A percentile compares a stretch with the other conserved stretches of the same genome.
These are phyloP conservation scores for Penicillium canariense DNA, from an alignment of 495 filamentous ascomycete species.

Conservation along the genomic window DNA sequence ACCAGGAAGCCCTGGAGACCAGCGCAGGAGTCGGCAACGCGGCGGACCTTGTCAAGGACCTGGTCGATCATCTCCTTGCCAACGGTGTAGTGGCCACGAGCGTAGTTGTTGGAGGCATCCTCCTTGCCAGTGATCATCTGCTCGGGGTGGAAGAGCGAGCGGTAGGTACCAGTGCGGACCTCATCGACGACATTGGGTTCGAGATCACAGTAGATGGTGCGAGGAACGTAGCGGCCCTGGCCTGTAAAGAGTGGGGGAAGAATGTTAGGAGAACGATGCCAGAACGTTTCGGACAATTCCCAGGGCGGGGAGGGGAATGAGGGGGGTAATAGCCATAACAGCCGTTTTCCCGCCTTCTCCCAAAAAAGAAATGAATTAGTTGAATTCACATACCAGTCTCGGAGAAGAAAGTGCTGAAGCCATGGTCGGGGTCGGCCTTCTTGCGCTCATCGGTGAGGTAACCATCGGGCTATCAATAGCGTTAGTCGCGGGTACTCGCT, in stretches of 20 bases:
- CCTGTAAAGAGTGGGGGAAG: constrained; percentile 51
- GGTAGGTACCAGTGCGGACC: constrained; percentile 96
- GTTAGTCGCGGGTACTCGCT: constrained; percentile 26
- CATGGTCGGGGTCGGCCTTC: constrained; percentile 90
- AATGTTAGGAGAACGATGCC: constrained; percentile 15
- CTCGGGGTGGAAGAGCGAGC: constrained; percentile 95
- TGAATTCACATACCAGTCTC: constrained; percentile 75
- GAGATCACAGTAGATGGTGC: constrained; percentile 99
- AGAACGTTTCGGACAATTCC: neutral
- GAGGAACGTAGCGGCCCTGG: constrained; percentile 97
- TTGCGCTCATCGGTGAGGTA: constrained; percentile 98
- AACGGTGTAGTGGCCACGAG: constrained; percentile 97
- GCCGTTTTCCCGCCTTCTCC: neutral
- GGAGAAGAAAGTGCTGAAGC: constrained; percentile 99
- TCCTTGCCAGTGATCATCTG: constrained; percentile 99
- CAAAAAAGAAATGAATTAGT: constrained; percentile 10
- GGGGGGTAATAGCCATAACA: no score
- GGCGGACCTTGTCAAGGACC: constrained; percentile 94
- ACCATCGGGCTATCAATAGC: constrained; percentile 77
- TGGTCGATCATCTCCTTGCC: constrained; percentile 98
- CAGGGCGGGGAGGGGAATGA: neutral
- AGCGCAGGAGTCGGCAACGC: constrained; percentile 92
- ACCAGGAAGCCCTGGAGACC: constrained; percentile 98
- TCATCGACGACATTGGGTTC: constrained; percentile 99
- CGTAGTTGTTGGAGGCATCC: constrained; percentile 99